phyloP scores from a whole-genome alignment of 164 flowering plant genomes.

The Stephania japonica region DNA sequence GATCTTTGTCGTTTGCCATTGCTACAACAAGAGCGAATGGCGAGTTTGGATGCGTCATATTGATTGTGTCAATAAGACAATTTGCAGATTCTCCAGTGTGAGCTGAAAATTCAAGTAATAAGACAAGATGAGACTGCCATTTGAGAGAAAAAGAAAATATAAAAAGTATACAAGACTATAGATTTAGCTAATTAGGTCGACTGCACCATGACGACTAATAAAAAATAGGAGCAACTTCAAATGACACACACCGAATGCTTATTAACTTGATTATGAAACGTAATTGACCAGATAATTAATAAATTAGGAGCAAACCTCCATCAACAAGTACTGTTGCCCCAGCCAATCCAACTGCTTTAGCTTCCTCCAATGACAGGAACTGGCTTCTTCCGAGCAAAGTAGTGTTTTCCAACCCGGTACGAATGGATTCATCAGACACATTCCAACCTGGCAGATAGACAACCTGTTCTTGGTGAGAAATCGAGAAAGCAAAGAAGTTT shows the following conservation, averaged over 20 bases:
- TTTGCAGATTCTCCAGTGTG: constrained; percentile 91
- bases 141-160: no score
- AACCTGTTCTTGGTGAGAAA: neutral
- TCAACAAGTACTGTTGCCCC: constrained; percentile 61
- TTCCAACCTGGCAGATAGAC: no score
- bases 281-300: neutral
- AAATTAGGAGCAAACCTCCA: constrained; percentile 55
- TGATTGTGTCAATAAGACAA: constrained; percentile 51
- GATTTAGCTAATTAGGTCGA: no score
- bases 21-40: constrained; percentile 73
- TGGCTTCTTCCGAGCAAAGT: constrained; percentile 78
- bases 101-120: constrained; percentile 41
- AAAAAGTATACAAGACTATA: no score
- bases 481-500: neutral
- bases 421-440: no score
- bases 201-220: no score
- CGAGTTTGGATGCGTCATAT: constrained; percentile 43
- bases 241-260: no score
- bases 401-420: no score
- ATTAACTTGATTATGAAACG: no score
- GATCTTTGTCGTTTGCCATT: constrained; percentile 96
- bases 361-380: constrained; percentile 51
- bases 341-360: constrained; percentile 49
- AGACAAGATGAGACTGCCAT: no score
- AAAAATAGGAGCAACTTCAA: no score